These are phyloP conservation scores for Fagopyrum tataricum DNA, from an alignment of 148 eudicot species.

Conservation along the genomic window DNA sequence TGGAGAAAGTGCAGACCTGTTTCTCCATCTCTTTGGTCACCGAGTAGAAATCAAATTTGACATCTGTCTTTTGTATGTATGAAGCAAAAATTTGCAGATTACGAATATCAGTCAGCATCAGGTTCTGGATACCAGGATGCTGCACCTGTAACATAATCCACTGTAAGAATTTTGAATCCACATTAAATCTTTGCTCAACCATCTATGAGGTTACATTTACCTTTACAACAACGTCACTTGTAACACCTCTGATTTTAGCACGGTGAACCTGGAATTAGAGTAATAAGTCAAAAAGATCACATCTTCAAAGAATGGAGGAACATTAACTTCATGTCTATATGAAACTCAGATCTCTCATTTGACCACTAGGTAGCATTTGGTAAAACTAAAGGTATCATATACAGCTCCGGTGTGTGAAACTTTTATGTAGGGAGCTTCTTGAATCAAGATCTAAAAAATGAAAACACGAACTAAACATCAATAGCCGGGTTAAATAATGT, in stretches of 20 bases:
- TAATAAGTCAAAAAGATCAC: neutral
- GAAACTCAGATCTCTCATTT: neutral
- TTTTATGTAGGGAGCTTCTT: neutral
- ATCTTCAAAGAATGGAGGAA: neutral
- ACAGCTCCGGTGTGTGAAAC: neutral
- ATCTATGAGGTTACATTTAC: constrained; percentile 27
- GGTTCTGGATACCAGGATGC: constrained; percentile 88
- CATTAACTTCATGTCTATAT: neutral
- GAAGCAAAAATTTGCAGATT: constrained; percentile 92
- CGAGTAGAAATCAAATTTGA: constrained; percentile 87
- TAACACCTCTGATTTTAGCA: constrained; percentile 67
- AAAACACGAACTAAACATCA: neutral
- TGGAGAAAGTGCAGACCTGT: constrained; percentile 42
- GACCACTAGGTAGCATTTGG: neutral
- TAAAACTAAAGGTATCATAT: neutral
- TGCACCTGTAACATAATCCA: constrained; percentile 51
- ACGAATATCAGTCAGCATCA: constrained; percentile 96
- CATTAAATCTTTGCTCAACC: neutral
- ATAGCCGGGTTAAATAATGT: neutral
- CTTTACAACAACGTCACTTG: constrained; percentile 77
- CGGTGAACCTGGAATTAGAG: constrained; percentile 63
- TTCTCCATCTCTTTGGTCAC: constrained; percentile 93
- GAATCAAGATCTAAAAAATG: neutral
- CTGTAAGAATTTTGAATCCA: constrained; percentile 17
- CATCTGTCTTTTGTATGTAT: constrained; percentile 91